Base-by-base conservation (phyloP, 164 flowering plant genomes). In the Liriodendron chinense region DNA sequence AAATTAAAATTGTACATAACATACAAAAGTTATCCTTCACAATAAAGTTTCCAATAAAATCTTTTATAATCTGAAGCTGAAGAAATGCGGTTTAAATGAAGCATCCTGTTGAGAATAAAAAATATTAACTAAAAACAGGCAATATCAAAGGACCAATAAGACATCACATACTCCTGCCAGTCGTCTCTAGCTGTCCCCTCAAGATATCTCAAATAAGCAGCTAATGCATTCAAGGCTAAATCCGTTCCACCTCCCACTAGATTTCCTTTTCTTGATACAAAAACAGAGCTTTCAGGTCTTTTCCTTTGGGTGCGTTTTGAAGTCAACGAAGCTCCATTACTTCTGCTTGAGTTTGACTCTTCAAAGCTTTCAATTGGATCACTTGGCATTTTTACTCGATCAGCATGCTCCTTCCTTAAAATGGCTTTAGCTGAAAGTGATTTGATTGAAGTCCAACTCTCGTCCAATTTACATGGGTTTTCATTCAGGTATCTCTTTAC, bases 111-210 rank as follows among this genome's bases (percentile, higher is more conserved):
- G 6, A 69, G 10, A 69, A n/a, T 22, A 10, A 69, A 59, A 26
- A 72, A 66, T 34, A 34, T 71, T 3, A 18, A 68, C 13, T 43
- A n/a, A n/a, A 23, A 53, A 34, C 34, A 72, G 2, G 34, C 16
- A 43, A 70, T 22, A 53, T 8, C n/a, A 26, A 68, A 22, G 25
- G 9, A 72, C 10, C 16, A 74, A 53, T 6, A 13, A 34, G 20
- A 49, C 68, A 50, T 53, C 61, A 86, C 97, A 73, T 92, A 94
- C 97, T 90, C 96, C 80, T 88, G 89, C 93, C 94, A 91, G 64
- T 92, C 94, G 80, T 85, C 90, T 81, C 89, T 90, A 28, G 84
- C 76, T 57, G 92, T 86, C 68, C 93, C 96, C 81, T 91, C 95
- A 77, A 89, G 84, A 81, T 89, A 90, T 83, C 94, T 86, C 86